Evolutionary conservation across 495 filamentous ascomycete genomes (phyloP).

Genomic region (Talaromyces proteolyticus): DNA sequence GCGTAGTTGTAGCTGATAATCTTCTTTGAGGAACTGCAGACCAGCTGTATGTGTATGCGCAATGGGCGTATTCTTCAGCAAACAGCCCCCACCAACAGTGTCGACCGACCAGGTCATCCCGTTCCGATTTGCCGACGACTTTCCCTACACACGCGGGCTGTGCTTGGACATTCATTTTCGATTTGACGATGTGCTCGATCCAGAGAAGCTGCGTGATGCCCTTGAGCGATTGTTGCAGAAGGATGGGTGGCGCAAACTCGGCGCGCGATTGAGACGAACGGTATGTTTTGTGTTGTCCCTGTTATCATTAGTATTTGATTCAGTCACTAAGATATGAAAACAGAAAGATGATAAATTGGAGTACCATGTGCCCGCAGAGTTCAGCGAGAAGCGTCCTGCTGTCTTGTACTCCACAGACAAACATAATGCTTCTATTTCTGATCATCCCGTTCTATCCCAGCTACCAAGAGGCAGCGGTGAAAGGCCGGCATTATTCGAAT

Average conservation of each 20-base stretch:
- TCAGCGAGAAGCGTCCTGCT: slow-evolving; percentile 22
- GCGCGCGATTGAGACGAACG: slow-evolving; percentile 30
- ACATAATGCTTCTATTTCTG: slow-evolving; percentile 14
- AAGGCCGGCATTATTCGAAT: not conserved
- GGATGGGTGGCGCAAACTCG: slow-evolving; percentile 38
- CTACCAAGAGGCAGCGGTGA: slow-evolving; percentile 12
- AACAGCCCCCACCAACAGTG: not conserved
- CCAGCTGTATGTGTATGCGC: no score
- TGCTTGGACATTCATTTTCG: slow-evolving; percentile 18
- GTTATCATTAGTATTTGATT: not conserved
- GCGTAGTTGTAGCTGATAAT: no score
- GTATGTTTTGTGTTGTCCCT: not conserved
- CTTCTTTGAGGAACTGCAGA: no score
- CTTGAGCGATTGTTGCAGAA: slow-evolving; percentile 27
- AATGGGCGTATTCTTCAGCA: slow-evolving; percentile 1
- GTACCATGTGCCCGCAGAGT: slow-evolving; percentile 35
- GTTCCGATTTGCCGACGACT: not conserved
- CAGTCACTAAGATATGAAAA: slow-evolving; percentile 11
- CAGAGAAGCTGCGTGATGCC: slow-evolving; percentile 27
- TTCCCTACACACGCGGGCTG: slow-evolving; percentile 3
- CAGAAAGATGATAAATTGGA: slow-evolving; percentile 22
- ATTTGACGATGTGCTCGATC: slow-evolving; percentile 44
- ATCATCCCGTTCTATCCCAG: slow-evolving; percentile 24
- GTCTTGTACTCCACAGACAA: slow-evolving; percentile 24
- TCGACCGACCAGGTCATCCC: slow-evolving; percentile 1